Percentiles rank a stretch among this genome's conserved stretches.
These are phyloP conservation scores for Gyrodon lividus DNA, from an alignment of 768 basidiomycete species.

Conservation along the genomic window DNA sequence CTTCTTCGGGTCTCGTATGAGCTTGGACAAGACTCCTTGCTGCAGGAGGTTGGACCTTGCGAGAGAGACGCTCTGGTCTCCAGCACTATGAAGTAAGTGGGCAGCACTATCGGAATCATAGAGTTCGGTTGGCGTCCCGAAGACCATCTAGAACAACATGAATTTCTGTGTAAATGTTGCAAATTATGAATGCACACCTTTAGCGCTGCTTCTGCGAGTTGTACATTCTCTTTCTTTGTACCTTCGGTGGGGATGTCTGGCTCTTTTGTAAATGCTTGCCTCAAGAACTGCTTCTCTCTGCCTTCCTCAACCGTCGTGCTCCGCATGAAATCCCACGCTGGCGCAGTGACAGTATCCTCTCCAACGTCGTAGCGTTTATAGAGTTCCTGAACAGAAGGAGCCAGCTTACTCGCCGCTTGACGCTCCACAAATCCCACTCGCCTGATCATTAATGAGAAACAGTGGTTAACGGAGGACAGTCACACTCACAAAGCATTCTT, in stretches of 20 bases:
- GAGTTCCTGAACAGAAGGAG: constrained; percentile 45
- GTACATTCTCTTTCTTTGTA: constrained; percentile 37
- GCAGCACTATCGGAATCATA: constrained; percentile 66
- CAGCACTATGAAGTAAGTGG: constrained; percentile 52
- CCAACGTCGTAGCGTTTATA: constrained; percentile 47
- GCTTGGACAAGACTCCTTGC: constrained; percentile 66
- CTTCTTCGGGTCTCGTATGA: constrained; percentile 60
- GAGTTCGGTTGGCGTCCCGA: constrained; percentile 67
- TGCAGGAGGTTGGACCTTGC: constrained; percentile 62
- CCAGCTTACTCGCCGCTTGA: constrained; percentile 39
- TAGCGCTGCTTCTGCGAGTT: constrained; percentile 64
- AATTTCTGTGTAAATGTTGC: neutral
- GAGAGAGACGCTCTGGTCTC: constrained; percentile 50
- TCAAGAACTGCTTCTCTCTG: constrained; percentile 66
- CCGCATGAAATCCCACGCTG: constrained; percentile 76
- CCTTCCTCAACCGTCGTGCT: constrained; percentile 68
- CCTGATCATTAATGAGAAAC: constrained; percentile 35
- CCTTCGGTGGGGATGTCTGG: constrained; percentile 30
- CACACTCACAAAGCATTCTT: constrained; percentile 79
- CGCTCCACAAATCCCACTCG: constrained; percentile 61
- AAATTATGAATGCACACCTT: constrained; percentile 47
- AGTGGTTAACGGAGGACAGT: neutral
- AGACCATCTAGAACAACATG: constrained; percentile 58
- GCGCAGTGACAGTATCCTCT: constrained; percentile 40
- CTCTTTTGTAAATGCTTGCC: constrained; percentile 51